phyloP scores from a whole-genome alignment of 1,284 basidiomycete species.

The Papiliotrema fonsecae region DNA sequence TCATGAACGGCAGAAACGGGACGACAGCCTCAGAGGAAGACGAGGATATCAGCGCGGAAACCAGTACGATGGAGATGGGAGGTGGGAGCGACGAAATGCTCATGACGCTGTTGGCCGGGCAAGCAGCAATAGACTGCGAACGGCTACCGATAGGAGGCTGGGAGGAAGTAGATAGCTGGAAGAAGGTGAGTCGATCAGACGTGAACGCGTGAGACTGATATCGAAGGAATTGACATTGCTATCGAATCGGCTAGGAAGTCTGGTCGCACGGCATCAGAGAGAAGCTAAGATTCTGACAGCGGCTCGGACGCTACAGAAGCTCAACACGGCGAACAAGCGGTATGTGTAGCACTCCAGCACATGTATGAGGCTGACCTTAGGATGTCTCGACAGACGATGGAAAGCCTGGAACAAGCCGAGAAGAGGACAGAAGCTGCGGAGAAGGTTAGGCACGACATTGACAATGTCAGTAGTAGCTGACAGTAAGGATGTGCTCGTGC shows the following conservation, averaged over 20 bases:
- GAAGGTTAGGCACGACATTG: conserved; percentile 28
- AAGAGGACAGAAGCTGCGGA: conserved; percentile 46
- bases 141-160: conserved; percentile 67
- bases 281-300: conserved; percentile 49
- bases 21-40: neutral
- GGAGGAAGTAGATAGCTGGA: conserved; percentile 85
- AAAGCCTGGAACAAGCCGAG: conserved; percentile 46
- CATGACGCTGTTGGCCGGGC: conserved; percentile 74
- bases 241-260: conserved; percentile 33
- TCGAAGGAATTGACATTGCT: conserved; percentile 43
- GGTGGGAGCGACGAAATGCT: conserved; percentile 64
- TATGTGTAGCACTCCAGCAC: neutral
- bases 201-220: neutral
- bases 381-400: conserved; percentile 47
- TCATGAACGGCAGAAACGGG: too few species aligned
- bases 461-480: conserved; percentile 1
- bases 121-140: conserved; percentile 68
- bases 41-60: neutral
- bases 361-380: neutral
- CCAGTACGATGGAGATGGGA: conserved; percentile 12
- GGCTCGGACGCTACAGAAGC: conserved; percentile 45
- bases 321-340: conserved; percentile 45
- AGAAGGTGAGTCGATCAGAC: conserved; percentile 59
- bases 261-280: conserved; percentile 43
- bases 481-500: conserved; percentile 41